phyloP scores from a whole-genome alignment of 2,329 filamentous ascomycete species.

The Pseudogymnoascus sp. region DNA sequence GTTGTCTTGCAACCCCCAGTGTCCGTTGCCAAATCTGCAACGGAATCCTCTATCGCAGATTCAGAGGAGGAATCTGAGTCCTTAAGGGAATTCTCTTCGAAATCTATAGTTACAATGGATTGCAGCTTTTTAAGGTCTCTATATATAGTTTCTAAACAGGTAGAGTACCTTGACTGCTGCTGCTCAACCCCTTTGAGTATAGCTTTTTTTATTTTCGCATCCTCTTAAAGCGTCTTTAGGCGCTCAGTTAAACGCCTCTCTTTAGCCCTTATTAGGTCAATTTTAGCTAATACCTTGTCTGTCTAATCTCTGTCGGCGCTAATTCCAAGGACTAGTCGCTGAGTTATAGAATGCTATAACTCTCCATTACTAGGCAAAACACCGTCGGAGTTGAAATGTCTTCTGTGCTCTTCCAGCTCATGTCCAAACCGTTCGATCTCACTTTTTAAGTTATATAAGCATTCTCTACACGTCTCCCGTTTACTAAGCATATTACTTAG shows the following conservation, averaged over 20 bases:
- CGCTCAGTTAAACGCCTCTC: neutral
- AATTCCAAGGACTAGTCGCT: neutral
- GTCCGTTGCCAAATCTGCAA: neutral
- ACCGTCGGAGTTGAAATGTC: neutral
- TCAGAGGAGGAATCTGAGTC: neutral
- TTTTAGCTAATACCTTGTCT: neutral
- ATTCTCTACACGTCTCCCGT: neutral
- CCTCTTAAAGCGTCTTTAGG: neutral
- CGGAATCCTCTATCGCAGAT: neutral
- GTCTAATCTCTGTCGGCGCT: neutral
- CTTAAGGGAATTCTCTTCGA: neutral
- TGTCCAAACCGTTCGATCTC: neutral
- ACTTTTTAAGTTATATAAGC: neutral
- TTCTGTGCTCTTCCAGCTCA: neutral
- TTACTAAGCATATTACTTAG: neutral
- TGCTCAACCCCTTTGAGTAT: neutral
- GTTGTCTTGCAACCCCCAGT: neutral
- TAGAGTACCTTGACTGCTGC: neutral
- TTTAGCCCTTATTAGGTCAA: neutral
- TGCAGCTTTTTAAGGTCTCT: neutral
- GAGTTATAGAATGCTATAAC: neutral
- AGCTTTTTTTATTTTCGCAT: neutral
- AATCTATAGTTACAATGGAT: neutral
- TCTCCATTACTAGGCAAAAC: neutral
- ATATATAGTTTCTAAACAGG: neutral